These are phyloP conservation scores for Hyaloscypha variabilis DNA, from an alignment of 495 filamentous ascomycete species.

Conservation along the genomic window DNA sequence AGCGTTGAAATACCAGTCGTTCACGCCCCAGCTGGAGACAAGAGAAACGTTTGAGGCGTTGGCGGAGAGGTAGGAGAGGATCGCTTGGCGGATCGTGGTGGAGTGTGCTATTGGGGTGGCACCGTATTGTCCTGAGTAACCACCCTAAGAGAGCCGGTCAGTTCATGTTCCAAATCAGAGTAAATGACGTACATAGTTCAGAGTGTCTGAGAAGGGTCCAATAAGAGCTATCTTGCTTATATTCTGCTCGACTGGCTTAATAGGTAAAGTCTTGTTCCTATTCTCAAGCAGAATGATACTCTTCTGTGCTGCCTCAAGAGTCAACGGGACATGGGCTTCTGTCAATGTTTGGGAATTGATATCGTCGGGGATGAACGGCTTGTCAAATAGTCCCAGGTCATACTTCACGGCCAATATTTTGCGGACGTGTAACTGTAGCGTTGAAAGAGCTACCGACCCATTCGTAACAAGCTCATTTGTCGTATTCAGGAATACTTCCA, in stretches of 20 bases:
- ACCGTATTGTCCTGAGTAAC: constrained; percentile 39
- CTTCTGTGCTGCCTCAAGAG: constrained; percentile 42
- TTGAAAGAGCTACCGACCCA: constrained; percentile 35
- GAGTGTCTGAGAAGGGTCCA: constrained; percentile 44
- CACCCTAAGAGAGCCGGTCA: constrained; percentile 8
- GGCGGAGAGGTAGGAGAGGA: constrained; percentile 35
- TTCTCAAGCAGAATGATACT: constrained; percentile 44
- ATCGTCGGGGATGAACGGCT: constrained; percentile 37
- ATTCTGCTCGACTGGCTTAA: constrained; percentile 32
- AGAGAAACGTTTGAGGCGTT: constrained; percentile 33
- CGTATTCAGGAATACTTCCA: constrained; percentile 30
- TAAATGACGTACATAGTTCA: constrained; percentile 39
- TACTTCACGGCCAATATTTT: constrained; percentile 42
- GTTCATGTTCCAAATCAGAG: constrained; percentile 32
- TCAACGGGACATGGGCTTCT: constrained; percentile 32
- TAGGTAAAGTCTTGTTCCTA: constrained; percentile 39
- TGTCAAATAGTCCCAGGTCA: constrained; percentile 42
- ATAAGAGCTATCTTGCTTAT: constrained; percentile 41
- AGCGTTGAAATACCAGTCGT: constrained; percentile 18
- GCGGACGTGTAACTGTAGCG: constrained; percentile 38
- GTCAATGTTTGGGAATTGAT: constrained; percentile 37
- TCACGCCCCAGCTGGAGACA: constrained; percentile 38
- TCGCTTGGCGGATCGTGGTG: constrained; percentile 43
- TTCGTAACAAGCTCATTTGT: constrained; percentile 40
- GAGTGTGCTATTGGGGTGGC: constrained; percentile 41